phyloP scores from a whole-genome alignment of 83 land plant genomes.

The Picea mariana region DNA sequence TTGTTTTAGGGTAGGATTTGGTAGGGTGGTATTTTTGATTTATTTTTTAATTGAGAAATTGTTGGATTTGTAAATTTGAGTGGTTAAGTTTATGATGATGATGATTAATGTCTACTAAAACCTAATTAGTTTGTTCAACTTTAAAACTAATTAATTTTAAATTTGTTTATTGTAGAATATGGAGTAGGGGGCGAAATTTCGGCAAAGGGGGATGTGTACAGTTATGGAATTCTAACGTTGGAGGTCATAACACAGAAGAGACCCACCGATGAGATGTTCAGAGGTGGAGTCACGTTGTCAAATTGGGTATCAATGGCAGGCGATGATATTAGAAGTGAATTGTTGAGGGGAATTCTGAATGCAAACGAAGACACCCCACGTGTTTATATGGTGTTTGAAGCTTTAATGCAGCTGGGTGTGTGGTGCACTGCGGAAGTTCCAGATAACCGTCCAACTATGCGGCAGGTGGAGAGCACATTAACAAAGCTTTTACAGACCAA shows the following conservation, averaged over 20 bases:
- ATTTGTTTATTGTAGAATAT: background rate
- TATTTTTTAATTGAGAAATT: too few species aligned
- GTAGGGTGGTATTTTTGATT: too few species aligned
- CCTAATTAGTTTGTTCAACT: too few species aligned
- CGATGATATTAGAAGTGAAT: background rate
- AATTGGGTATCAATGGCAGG: background rate
- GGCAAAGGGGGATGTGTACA: conserved; percentile 9
- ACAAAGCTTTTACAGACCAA: background rate
- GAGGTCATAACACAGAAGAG: background rate
- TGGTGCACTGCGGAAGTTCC: background rate
- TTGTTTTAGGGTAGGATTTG: too few species aligned
- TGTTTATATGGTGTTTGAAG: background rate
- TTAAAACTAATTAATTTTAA: too few species aligned
- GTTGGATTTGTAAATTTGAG: too few species aligned
- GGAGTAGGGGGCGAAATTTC: background rate
- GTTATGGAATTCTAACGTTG: background rate
- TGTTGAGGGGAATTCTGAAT: background rate
- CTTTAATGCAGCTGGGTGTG: background rate
- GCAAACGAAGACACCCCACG: background rate
- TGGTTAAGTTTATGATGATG: too few species aligned
- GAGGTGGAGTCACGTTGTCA: background rate
- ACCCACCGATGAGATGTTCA: conserved; percentile 6
- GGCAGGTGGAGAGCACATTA: background rate
- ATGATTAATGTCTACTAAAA: too few species aligned
- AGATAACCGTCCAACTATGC: background rate